Evolutionary conservation across 2,329 filamentous ascomycete genomes (phyloP), one percentile per base, ranked within the genome.

Genomic region (Neonectria punicea): DNA sequence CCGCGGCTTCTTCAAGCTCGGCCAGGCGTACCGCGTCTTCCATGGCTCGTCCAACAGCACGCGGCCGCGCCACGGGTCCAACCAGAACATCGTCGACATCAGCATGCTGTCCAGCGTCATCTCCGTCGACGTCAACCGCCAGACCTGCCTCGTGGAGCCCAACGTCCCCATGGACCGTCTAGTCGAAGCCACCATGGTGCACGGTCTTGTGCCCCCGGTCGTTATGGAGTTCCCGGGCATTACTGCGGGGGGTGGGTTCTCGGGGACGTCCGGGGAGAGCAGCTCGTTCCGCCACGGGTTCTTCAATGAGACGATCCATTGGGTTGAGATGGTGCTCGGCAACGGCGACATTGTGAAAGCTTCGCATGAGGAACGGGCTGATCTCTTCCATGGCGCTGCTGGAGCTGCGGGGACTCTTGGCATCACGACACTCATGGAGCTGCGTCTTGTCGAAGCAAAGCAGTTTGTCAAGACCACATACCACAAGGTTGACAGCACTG

Each of bases 41-140:
- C 91, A 93, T 79, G 91, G 91, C 67, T 89, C 88, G 13, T 93
- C 91, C 53, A 93, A 93, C 80, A 90, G 86, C 72, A 94, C 92
- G 44, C 88, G 85, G 3, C 84, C 84, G 14, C 80, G 80, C 4
- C 78, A 80, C 30, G 72, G 71, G 1, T 76, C 54, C 1, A 25
- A 50, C 2, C 11, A 58, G 7, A 74, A 58, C 1, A 18, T 64
- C 2, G 46, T 75, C 49, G 72, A 75, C n/a, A 75, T 75, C 32
- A 61, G 63, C 41, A 58, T 57, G 50, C 13, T 75, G 13, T 67
- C 58, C 0, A 65, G 53, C n/a, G 64, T 75, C 0, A 39, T 74
- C 0, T 46, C 53, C 1, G 57, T 75, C 9, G 66, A 74, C 14
- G 11, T 18, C 0, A 16, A 44, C 0, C 28, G 32, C 1, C 58